phyloP scores from a whole-genome alignment of 768 basidiomycete species.

The Lentinula guzmanii region DNA sequence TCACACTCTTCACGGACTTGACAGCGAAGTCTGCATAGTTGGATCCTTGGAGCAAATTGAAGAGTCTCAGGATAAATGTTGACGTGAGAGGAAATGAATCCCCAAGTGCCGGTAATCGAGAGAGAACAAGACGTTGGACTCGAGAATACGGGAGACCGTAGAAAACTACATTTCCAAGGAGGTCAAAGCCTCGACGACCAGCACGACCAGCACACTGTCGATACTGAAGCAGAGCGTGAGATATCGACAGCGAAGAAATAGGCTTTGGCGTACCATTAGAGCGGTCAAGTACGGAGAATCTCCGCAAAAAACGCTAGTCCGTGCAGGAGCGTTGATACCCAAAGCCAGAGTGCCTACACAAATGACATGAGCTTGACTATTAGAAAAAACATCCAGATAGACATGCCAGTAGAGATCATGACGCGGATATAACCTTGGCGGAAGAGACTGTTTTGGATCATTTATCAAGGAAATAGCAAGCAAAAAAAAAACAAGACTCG shows the following conservation, averaged over 20 bases:
- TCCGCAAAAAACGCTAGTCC: constrained; percentile 57
- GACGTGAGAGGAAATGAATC: constrained; percentile 64
- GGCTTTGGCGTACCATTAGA: constrained; percentile 41
- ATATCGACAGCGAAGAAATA: neutral
- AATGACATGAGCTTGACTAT: constrained; percentile 19
- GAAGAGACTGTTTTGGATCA: constrained; percentile 38
- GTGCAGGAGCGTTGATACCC: constrained; percentile 72
- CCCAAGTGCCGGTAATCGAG: constrained; percentile 54
- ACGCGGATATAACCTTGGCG: constrained; percentile 58
- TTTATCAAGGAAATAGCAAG: neutral
- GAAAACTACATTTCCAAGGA: constrained; percentile 67
- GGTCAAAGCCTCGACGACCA: constrained; percentile 65
- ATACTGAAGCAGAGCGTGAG: constrained; percentile 33
- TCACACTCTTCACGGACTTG: constrained; percentile 43
- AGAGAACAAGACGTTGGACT: constrained; percentile 58
- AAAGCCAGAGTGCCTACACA: constrained; percentile 49
- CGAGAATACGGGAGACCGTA: constrained; percentile 61
- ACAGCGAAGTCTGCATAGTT: constrained; percentile 40
- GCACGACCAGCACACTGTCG: constrained; percentile 73
- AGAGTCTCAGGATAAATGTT: constrained; percentile 57
- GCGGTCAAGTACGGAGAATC: constrained; percentile 59
- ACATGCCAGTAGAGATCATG: constrained; percentile 51
- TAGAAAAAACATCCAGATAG: constrained; percentile 19
- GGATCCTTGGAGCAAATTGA: constrained; percentile 63
- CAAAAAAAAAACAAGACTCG: constrained; percentile 13